Conservation (phyloP, 116 monocot species). For the Phalaenopsis hybrid region DNA sequence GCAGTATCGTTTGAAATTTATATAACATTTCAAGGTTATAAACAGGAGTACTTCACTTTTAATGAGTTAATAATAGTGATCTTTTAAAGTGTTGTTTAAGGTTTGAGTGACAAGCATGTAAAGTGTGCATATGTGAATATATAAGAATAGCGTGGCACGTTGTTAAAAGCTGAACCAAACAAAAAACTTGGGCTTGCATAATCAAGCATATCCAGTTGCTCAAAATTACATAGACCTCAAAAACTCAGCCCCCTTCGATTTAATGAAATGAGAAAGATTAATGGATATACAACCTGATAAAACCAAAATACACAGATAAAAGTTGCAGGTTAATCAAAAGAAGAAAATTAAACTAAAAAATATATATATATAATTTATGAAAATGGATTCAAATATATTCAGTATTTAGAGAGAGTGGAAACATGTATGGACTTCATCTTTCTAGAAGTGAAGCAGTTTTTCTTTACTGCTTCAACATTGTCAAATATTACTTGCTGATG, state of each 20-base stretch:
- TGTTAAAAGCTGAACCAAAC: too few species aligned
- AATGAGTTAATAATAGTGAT: too few species aligned
- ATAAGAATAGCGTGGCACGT: too few species aligned
- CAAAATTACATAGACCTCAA: too few species aligned
- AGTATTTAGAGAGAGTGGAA: conserved; percentile 7
- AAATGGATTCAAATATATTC: conserved; percentile 8
- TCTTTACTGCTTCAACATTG: conserved; percentile 14
- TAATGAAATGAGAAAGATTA: neutral
- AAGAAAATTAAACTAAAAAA: conserved; percentile 6
- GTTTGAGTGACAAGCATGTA: too few species aligned
- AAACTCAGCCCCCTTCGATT: neutral
- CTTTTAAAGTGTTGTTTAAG: too few species aligned
- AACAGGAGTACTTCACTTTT: too few species aligned
- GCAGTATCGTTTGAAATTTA: too few species aligned
- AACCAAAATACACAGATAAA: neutral
- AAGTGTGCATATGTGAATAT: too few species aligned
- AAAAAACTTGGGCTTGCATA: too few species aligned
- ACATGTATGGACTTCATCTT: conserved; percentile 24
- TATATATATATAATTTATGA: neutral
- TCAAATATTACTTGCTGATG: conserved; percentile 13
- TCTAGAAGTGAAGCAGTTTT: conserved; percentile 18
- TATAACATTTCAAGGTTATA: too few species aligned
- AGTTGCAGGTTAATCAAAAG: neutral
- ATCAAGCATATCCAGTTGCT: too few species aligned
- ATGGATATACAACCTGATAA: neutral